Evolutionary conservation across 768 basidiomycete genomes (phyloP).

Genomic region (Macrolepiota fuliginosa): DNA sequence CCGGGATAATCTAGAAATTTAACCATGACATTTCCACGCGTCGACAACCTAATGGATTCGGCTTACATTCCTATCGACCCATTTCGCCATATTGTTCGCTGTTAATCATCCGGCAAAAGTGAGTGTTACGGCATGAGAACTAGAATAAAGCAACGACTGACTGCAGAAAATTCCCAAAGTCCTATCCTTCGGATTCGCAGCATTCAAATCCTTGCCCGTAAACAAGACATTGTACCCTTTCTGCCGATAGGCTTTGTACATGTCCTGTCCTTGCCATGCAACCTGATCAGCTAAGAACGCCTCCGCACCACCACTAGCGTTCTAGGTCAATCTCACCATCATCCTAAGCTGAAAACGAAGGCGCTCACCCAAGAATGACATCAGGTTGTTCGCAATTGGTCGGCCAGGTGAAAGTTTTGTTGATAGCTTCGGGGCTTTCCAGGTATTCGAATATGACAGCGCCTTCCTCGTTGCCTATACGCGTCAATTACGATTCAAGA

Average conservation of each 20-base stretch:
- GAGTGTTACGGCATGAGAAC: neutral
- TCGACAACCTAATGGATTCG: neutral
- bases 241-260: slow-evolving; percentile 37
- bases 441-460: slow-evolving; percentile 37
- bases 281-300: slow-evolving; percentile 36
- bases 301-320: slow-evolving; percentile 38
- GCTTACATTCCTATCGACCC: slow-evolving; percentile 38
- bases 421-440: slow-evolving; percentile 28
- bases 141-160: neutral
- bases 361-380: slow-evolving; percentile 39
- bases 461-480: slow-evolving; percentile 26
- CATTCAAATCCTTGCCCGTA: slow-evolving; percentile 32
- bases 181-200: slow-evolving; percentile 30
- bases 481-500: neutral
- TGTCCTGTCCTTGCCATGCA: slow-evolving; percentile 37
- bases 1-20: slow-evolving; percentile 27
- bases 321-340: neutral
- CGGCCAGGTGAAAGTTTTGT: slow-evolving; percentile 36
- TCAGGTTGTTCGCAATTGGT: slow-evolving; percentile 39
- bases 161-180: slow-evolving; percentile 43
- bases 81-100: slow-evolving; percentile 33
- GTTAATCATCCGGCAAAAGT: neutral
- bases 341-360: neutral
- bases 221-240: slow-evolving; percentile 41
- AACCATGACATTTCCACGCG: neutral